Percentiles rank a stretch among this genome's conserved stretches.
Conservation (phyloP, 148 eudicot species). For the Hydrangea macrophylla region DNA sequence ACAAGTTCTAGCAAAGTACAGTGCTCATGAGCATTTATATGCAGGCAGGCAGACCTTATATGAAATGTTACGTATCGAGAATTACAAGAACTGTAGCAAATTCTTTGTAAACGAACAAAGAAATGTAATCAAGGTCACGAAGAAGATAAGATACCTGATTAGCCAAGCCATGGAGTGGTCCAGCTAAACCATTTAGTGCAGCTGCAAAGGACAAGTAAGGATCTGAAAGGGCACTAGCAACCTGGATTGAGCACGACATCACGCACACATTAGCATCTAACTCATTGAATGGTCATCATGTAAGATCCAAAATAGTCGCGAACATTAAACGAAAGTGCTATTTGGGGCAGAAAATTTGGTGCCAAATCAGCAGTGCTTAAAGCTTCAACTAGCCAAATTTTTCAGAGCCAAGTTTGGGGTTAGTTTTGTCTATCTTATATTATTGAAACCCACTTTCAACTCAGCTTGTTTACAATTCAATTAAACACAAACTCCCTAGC, state of each 20-base stretch:
- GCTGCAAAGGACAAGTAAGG: constrained; percentile 99
- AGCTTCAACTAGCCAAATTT: too few species aligned
- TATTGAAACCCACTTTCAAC: too few species aligned
- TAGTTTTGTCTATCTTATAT: too few species aligned
- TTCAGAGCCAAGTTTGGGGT: too few species aligned
- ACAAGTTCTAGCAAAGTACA: constrained; percentile 8
- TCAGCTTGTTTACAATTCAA: too few species aligned
- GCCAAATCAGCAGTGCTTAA: too few species aligned
- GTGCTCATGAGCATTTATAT: neutral
- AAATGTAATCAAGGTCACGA: neutral
- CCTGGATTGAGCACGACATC: constrained; percentile 43
- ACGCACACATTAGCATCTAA: constrained; percentile 10
- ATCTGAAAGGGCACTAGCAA: constrained; percentile 96
- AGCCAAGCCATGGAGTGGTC: constrained; percentile 98
- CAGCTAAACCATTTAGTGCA: constrained; percentile 97
- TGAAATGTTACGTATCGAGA: neutral
- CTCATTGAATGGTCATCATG: neutral
- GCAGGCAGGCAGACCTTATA: neutral
- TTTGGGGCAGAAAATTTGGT: too few species aligned
- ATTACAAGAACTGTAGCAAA: neutral
- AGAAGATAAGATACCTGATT: constrained; percentile 61
- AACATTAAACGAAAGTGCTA: too few species aligned
- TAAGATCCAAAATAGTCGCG: neutral
- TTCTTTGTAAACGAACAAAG: neutral
- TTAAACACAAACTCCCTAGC: too few species aligned